Base-by-base conservation (phyloP, 2,329 filamentous ascomycete species). In the Penicillium aurantiogriseum region DNA sequence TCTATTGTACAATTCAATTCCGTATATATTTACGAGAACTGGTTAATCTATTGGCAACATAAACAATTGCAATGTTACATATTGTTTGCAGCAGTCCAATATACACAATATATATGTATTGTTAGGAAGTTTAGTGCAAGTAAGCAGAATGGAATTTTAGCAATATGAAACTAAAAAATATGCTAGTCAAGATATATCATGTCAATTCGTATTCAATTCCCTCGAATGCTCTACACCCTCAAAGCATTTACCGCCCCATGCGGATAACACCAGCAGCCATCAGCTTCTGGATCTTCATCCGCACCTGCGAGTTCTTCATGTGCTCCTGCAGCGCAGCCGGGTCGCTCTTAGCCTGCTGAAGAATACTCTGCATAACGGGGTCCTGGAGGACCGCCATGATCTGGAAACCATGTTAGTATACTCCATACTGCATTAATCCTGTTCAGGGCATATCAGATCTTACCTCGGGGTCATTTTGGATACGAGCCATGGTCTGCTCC, bases 351-450 rank as follows among this genome's bases (percentile, higher is more conserved):
- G 94, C 94, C 79, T 99, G 94, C 76, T 97, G 92, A 56, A 97
- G 85, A 66, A 97, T 97, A 65, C 89, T 89, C 79, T 99, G 92
- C 93, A 99, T 97, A 72, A 99, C 88, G 17, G 94, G 94, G 72
- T 99, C 94, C 76, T 92, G 88, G 78, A 97, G 90, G 71, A 97
- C 93, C 62, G 81, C 77, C 84, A 95, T 90, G 74, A 97, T 96
- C 87, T 83, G 62, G 27, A 33, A 8, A 4, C 45, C 47, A 6
- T 44, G 54, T 68, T 66, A 65, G 54, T 54, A 65, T 68, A 82
- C 67, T 40, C 42, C 10, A 21, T 3, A 13, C 36, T 21, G n/a
- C 15, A 38, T 11, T 11, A 10, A 27, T 15, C 17, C 1, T 5
- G 6, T n/a, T 9, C 9, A 45, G 17, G 3, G 2, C n/a, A 39